These are phyloP conservation scores for Ulota crispa DNA, from an alignment of 225 moss, liverwort and hornwort species.

Conservation along the genomic window DNA sequence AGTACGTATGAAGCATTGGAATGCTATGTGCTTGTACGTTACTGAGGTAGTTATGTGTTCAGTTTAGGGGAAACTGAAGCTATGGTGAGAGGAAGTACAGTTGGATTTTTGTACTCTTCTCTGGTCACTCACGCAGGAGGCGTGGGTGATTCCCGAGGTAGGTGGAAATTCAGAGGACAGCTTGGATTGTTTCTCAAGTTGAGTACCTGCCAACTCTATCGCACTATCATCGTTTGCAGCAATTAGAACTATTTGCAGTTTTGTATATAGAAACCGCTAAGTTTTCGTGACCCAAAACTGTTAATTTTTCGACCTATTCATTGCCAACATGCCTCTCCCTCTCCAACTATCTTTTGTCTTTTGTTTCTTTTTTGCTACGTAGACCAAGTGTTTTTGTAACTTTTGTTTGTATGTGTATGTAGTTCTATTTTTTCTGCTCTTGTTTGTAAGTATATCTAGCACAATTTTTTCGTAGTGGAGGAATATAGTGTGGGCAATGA, in stretches of 20 bases:
- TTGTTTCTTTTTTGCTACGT: no score
- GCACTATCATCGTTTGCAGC: not conserved
- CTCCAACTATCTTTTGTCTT: no score
- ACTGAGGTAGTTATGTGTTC: not conserved
- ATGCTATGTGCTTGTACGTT: not conserved
- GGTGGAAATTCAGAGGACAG: not conserved
- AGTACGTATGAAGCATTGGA: not conserved
- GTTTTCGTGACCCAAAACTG: no score
- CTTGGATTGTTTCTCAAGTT: not conserved
- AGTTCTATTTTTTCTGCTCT: no score
- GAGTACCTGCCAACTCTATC: not conserved
- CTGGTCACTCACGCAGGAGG: not conserved
- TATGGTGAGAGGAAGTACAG: not conserved
- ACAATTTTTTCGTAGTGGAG: no score
- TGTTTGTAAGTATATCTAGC: no score
- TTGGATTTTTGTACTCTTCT: not conserved
- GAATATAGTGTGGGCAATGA: no score
- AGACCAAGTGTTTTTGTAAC: no score
- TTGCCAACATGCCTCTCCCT: no score
- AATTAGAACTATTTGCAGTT: not conserved
- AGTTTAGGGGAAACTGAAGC: not conserved
- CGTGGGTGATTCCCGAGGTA: not conserved
- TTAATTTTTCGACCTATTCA: no score
- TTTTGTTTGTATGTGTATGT: no score
- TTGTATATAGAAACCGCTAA: no score